Conservation (phyloP, 2,329 filamentous ascomycete species). For the Hawksworthiomyces lignivorus region DNA sequence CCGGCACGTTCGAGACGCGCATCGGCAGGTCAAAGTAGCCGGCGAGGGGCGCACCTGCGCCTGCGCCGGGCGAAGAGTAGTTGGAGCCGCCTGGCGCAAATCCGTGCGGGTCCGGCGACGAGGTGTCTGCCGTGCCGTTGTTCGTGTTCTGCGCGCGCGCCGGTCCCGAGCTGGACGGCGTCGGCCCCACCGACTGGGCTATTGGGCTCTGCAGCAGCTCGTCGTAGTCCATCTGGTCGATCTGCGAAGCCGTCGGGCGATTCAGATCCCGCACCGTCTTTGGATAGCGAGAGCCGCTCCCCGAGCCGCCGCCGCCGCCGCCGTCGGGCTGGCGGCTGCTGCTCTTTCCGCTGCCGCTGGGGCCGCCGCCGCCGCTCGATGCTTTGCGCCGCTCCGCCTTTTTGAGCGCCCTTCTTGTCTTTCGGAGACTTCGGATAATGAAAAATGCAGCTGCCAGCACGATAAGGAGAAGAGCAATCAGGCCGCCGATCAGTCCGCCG, state of each 20-base stretch:
- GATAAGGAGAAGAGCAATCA: constrained; percentile 38
- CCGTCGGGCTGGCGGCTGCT: neutral
- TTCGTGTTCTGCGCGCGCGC: neutral
- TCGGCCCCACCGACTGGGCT: constrained; percentile 12
- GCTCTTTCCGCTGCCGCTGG: constrained; percentile 19
- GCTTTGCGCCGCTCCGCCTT: constrained; percentile 20
- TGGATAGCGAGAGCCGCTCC: constrained; percentile 9
- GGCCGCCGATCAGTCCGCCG: constrained; percentile 47
- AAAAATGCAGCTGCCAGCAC: constrained; percentile 39
- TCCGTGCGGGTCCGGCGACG: constrained; percentile 5
- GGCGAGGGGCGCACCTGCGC: constrained; percentile 10
- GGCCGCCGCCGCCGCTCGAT: constrained; percentile 25
- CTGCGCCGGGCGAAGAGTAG: constrained; percentile 1
- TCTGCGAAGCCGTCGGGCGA: constrained; percentile 32
- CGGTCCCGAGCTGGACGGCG: constrained; percentile 12
- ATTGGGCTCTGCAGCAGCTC: constrained; percentile 26
- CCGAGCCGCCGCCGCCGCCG: neutral
- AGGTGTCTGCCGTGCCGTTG: neutral
- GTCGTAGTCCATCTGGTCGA: constrained; percentile 35
- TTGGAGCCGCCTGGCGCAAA: constrained; percentile 5
- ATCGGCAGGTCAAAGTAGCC: constrained; percentile 26
- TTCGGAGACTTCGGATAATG: constrained; percentile 43
- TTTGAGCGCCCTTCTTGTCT: constrained; percentile 33
- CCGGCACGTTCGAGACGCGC: constrained; percentile 14
- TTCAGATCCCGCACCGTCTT: constrained; percentile 25